Percentiles rank a stretch among this genome's conserved stretches.
phyloP scores from a whole-genome alignment of 208 protist genomes.

The Willaertia magna region DNA sequence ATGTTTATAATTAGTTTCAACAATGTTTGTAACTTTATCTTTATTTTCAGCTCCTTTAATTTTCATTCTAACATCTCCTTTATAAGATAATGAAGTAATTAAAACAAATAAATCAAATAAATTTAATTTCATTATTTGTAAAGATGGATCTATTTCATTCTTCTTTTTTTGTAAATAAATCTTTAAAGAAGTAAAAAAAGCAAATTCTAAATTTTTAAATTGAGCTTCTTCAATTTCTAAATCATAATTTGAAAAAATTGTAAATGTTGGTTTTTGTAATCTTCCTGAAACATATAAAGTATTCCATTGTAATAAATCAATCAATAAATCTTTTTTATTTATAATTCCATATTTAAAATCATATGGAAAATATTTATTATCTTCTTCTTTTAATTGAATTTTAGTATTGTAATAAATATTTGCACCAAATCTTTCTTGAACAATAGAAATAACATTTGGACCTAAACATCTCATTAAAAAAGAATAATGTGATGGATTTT shows the following conservation, averaged over 20 bases:
- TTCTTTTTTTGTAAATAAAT: not conserved
- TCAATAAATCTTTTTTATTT: not conserved
- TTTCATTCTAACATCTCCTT: not conserved
- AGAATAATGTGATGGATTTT: conserved; percentile 8
- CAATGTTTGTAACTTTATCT: not conserved
- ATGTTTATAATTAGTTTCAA: not conserved
- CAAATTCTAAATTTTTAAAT: not conserved
- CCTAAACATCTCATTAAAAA: not conserved
- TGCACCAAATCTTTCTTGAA: not conserved
- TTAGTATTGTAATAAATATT: not conserved
- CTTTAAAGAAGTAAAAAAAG: not conserved
- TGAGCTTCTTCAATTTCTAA: not conserved
- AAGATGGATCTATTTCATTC: not conserved
- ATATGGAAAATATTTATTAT: not conserved
- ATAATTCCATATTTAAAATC: conserved; percentile 11
- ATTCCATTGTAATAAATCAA: not conserved
- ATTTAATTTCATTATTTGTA: not conserved
- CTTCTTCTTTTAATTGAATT: not conserved
- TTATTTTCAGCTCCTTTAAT: not conserved
- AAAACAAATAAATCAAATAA: not conserved
- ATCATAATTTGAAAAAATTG: not conserved
- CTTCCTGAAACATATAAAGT: conserved; percentile 7
- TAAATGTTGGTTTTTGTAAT: conserved; percentile 13
- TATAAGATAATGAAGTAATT: not conserved
- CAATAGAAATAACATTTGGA: not conserved